Evolutionary conservation across 192 early-diverging fungal genomes (phyloP), one percentile per base, ranked within the genome.

Genomic region (Rhizophagus prolifer): DNA sequence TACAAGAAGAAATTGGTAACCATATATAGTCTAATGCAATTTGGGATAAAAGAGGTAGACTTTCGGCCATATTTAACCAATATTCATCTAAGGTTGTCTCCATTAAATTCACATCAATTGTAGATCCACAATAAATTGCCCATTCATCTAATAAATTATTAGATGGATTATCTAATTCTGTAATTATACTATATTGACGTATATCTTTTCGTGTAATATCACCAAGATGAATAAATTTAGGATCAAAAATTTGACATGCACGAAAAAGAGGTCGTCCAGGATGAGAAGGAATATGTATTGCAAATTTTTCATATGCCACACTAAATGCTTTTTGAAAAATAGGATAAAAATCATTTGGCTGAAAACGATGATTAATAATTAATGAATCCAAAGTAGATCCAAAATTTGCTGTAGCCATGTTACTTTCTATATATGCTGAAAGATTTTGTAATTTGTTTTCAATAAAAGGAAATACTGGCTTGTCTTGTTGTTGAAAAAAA

Each of bases 401-500:
- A 66, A 66, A 66, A 66, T 1, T 34, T 66, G 26, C 1, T 66
- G 28, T 12, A 34, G 14, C 10, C 26, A 28, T 28, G 12, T 66
- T 66, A 28, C 1, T 66, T 66, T 34, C 13, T 13, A 66, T 10
- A 66, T 66, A 66, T 34, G 30, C 30, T 34, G 28, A 66, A 66
- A 66, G 63, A 4, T 10, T 28, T 66, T 66, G 14, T 34, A 66
- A 28, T 66, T 36, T 31, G 14, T 28, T 34, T 66, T 66, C 34
- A 8, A 66, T 19, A 66, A 66, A 66, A 34, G 64, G 16, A 66
- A 66, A 66, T 34, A 66, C 10, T 66, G 64, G 64, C 12, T 66
- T 66, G 8, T 66, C 34, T 28, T 34, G 34, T 66, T 66, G 64
- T 62, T 62, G 28, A 65, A 66, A 65, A 66, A 66, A 36, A 66